Evolutionary conservation across 2,329 filamentous ascomycete species (phyloP), one percentile per base, ranked within the genome.

Genomic region (Botryotinia convoluta): DNA sequence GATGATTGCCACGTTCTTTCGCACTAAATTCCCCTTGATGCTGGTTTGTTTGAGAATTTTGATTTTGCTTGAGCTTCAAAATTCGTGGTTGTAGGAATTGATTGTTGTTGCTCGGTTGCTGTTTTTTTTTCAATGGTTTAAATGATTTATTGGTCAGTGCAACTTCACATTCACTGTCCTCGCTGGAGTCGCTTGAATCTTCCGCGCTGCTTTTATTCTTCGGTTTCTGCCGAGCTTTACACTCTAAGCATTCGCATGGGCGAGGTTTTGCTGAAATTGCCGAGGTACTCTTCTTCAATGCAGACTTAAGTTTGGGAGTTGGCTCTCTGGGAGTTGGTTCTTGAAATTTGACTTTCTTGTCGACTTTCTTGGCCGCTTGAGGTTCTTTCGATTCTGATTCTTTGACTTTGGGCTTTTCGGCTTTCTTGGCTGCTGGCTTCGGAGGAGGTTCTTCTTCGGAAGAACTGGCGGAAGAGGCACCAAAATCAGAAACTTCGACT

Each of bases 301-400:
- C 69, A 18, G 69, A 65, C 62, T 72, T 72, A 22, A 65, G 45
- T 57, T 72, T 72, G 18, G 65, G 65, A 3, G 12, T n/a, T 39
- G 69, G 60, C 22, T 54, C 61, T n/a, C 37, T n/a, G 48, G 48
- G 26, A 12, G 26, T n/a, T 32, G 69, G 69, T 16, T 54, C 62
- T n/a, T 67, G 26, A 42, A 72, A 72, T 44, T 65, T 63, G 12
- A 72, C 69, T 42, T 57, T 72, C 37, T 72, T 67, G 6, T 67
- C 45, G 5, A 57, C 60, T 65, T 72, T 29, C 29, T 68, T 54
- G 6, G 35, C 14, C n/a, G 45, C 32, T 29, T 68, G 64, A 3
- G 45, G 18, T 45, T 54, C 26, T 22, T 54, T 57, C n/a, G 29
- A 22, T 32, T 60, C 68, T 14, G 45, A 22, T 65, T 64, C 32